These are phyloP conservation scores for Streptanthus diversifolius DNA, from an alignment of 345 rosid species.

Conservation along the genomic window DNA sequence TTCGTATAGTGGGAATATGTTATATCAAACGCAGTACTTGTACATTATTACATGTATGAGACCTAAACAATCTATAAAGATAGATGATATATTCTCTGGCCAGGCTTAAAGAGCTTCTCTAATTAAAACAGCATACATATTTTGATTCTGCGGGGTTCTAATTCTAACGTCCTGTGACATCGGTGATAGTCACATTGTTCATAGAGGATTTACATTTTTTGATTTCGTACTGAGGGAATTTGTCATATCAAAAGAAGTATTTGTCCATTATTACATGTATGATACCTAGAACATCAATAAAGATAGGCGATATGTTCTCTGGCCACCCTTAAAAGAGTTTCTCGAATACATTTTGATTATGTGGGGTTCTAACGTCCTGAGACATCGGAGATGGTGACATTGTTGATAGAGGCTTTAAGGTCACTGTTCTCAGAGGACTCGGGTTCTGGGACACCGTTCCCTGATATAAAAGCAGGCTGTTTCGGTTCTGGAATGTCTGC, in stretches of 20 bases:
- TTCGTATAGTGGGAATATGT: not conserved
- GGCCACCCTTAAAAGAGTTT: not conserved
- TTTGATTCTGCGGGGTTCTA: not conserved
- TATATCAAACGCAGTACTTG: not conserved
- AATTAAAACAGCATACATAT: not conserved
- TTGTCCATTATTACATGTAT: slow-evolving; percentile 1
- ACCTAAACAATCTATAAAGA: not conserved
- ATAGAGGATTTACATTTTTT: slow-evolving; percentile 14
- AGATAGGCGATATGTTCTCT: slow-evolving; percentile 6
- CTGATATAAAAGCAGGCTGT: slow-evolving; percentile 5
- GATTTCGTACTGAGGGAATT: not conserved
- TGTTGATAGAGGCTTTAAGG: slow-evolving; percentile 25
- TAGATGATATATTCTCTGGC: slow-evolving; percentile 7
- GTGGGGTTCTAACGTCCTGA: slow-evolving; percentile 25
- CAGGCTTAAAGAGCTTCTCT: not conserved
- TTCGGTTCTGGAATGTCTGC: slow-evolving; percentile 8
- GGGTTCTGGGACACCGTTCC: not conserved
- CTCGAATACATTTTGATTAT: not conserved
- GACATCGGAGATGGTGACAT: slow-evolving; percentile 23
- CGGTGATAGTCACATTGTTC: slow-evolving; percentile 23
- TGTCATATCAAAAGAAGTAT: not conserved
- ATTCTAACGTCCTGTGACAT: slow-evolving; percentile 27
- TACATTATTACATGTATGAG: slow-evolving; percentile 1
- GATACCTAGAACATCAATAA: not conserved
- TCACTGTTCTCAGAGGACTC: slow-evolving; percentile 24